A percentile compares a stretch with the other conserved stretches of the same genome.
Conservation (phyloP, 1,284 basidiomycete genomes). For the Mixia osmundae region DNA sequence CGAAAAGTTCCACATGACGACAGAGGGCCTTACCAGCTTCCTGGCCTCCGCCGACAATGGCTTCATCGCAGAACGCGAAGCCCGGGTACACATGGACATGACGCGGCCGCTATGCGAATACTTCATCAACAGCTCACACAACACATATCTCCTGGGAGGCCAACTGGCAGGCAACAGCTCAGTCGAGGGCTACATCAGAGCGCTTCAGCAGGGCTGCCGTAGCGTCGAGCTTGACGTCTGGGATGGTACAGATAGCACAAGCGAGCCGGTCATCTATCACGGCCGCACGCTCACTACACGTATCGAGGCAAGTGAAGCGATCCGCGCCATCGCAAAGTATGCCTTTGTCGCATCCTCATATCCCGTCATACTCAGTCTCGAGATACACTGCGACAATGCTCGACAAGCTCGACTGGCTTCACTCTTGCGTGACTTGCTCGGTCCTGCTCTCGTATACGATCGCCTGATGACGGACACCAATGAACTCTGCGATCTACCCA, state of each 20-base stretch:
- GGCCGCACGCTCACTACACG: conserved; percentile 78
- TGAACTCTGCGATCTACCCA: conserved; percentile 35
- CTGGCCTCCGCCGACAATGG: conserved; percentile 45
- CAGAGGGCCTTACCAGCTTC: conserved; percentile 47
- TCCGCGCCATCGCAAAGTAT: conserved; percentile 69
- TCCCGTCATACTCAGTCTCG: conserved; percentile 81
- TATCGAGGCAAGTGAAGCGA: conserved; percentile 60
- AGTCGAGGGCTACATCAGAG: conserved; percentile 85
- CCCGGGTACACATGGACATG: conserved; percentile 37
- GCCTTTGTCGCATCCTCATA: conserved; percentile 84
- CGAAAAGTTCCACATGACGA: too few species aligned
- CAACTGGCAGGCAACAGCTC: conserved; percentile 85
- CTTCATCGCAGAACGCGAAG: conserved; percentile 29
- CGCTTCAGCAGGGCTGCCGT: conserved; percentile 67
- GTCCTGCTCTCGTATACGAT: conserved; percentile 37
- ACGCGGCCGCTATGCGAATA: conserved; percentile 63
- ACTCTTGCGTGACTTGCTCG: conserved; percentile 58
- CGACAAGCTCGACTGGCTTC: conserved; percentile 64
- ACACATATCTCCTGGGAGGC: conserved; percentile 86
- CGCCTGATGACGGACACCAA: conserved; percentile 27
- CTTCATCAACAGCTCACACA: conserved; percentile 82
- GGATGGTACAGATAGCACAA: conserved; percentile 41
- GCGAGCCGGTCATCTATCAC: conserved; percentile 64
- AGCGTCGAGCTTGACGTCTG: conserved; percentile 88
- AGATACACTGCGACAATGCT: conserved; percentile 60